A percentile compares a stretch with the other conserved stretches of the same genome.
Evolutionary conservation across 225 moss, liverwort and hornwort species (phyloP).

Genomic region (Thuidium tamariscinum): DNA sequence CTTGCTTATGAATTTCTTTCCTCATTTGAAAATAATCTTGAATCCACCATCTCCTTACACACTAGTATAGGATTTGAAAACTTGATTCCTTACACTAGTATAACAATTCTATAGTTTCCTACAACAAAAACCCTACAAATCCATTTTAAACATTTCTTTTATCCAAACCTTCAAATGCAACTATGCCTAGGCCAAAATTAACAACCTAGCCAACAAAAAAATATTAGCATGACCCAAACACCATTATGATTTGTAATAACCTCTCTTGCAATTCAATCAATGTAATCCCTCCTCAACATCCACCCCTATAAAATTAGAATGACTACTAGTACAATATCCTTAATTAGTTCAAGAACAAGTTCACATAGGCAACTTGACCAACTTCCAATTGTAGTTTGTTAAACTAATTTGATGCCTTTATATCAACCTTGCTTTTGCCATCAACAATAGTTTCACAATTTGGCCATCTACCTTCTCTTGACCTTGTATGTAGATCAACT

Average conservation of each 20-base stretch:
- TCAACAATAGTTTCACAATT: neutral
- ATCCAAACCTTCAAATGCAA: accelerated
- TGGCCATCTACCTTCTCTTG: accelerated
- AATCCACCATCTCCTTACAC: neutral
- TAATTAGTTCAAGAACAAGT: accelerated
- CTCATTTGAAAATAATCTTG: accelerated
- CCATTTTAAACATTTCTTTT: accelerated
- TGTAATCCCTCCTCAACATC: accelerated
- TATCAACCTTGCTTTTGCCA: accelerated
- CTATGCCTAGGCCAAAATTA: accelerated
- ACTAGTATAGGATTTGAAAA: neutral
- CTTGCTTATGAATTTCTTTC: accelerated
- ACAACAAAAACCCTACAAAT: accelerated
- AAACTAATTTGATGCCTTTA: accelerated
- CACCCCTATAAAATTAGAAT: accelerated
- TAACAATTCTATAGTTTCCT: accelerated
- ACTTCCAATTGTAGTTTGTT: accelerated
- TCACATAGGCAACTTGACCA: accelerated
- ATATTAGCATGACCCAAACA: no score
- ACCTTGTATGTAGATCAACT: accelerated
- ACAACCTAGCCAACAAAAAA: accelerated
- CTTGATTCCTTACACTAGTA: accelerated
- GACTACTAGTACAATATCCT: accelerated
- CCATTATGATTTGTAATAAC: no score
- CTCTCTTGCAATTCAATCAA: neutral